These are phyloP conservation scores for Phytophthora citrophthora DNA, from an alignment of 352 stramenopile genomes.

Conservation along the genomic window DNA sequence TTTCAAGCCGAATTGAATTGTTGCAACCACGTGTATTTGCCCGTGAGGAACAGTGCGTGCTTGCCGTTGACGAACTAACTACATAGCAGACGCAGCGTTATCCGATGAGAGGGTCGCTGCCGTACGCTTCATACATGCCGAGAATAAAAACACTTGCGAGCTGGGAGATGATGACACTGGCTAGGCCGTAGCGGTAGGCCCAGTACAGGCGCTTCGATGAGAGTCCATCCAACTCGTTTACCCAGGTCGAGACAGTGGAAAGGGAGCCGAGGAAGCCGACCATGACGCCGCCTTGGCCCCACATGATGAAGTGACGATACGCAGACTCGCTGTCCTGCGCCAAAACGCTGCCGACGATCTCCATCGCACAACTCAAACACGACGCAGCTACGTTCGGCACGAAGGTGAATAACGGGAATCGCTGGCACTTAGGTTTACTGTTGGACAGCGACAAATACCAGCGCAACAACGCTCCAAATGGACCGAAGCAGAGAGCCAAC, in stretches of 20 bases:
- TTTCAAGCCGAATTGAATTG: conserved; percentile 12
- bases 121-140: conserved; percentile 51
- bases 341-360: conserved; percentile 48
- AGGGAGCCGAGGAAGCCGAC: conserved; percentile 71
- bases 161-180: conserved; percentile 57
- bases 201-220: conserved; percentile 51
- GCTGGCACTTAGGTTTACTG: conserved; percentile 47
- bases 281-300: conserved; percentile 49
- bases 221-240: conserved; percentile 63
- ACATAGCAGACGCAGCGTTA: conserved; percentile 25
- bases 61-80: conserved; percentile 20
- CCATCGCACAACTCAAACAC: conserved; percentile 49
- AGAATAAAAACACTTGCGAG: conserved; percentile 66
- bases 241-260: conserved; percentile 74
- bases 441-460: conserved; percentile 69
- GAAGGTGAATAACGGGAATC: conserved; percentile 73
- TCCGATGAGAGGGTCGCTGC: conserved; percentile 44
- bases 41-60: conserved; percentile 7
- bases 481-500: conserved; percentile 60
- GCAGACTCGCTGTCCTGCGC: conserved; percentile 28
- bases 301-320: conserved; percentile 52
- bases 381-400: conserved; percentile 66
- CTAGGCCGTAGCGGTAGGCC: conserved; percentile 62
- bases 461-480: conserved; percentile 61
- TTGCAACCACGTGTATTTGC: conserved; percentile 16